Conservation (phyloP, 164 flowering plant genomes). For the Paratinospora sagittata region DNA sequence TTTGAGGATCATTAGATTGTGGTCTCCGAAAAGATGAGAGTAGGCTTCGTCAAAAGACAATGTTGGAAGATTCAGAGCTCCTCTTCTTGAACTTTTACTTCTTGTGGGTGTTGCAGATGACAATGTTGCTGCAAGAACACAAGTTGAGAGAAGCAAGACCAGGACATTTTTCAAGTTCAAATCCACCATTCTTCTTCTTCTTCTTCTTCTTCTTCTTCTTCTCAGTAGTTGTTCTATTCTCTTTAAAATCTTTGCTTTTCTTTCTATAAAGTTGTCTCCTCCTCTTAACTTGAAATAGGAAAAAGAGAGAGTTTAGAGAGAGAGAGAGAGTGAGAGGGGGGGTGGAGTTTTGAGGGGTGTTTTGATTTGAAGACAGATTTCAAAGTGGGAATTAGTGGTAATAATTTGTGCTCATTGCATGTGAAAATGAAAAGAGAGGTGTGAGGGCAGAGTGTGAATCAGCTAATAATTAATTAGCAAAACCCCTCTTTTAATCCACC, state of each 20-base stretch:
- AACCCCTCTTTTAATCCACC: not conserved
- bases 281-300: no score
- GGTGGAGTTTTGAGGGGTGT: no score
- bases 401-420: not conserved
- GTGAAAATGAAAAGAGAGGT: not conserved
- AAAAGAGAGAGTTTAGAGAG: no score
- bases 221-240: not conserved
- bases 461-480: constrained; percentile 1
- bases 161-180: not conserved
- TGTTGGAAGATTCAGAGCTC: not conserved
- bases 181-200: not conserved
- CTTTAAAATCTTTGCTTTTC: no score
- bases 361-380: not conserved
- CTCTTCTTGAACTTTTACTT: no score
- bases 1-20: not conserved
- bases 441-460: not conserved
- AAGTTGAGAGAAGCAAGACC: not conserved
- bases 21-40: not conserved
- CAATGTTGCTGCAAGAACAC: not conserved
- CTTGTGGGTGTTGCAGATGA: not conserved
- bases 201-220: not conserved
- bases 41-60: not conserved
- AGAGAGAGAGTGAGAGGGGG: not conserved
- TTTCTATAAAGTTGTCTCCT: no score
- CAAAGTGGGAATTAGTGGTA: not conserved